Evolutionary conservation across 345 rosid genomes (phyloP), one percentile per base, ranked within the genome.

Genomic region (Melaleuca alternifolia): DNA sequence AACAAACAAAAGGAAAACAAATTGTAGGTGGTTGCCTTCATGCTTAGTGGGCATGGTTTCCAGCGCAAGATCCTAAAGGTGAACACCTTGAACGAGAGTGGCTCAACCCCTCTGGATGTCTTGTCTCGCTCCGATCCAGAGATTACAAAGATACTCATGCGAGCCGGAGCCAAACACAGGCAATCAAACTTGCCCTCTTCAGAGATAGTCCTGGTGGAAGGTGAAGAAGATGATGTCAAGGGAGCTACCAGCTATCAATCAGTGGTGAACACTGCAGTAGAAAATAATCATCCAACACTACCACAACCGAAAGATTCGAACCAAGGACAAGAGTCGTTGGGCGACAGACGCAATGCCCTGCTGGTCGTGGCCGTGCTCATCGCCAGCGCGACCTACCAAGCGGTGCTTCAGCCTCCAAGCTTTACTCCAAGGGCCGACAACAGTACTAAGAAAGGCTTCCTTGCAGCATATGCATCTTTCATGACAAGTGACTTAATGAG

Each of bases 301-400:
- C 13, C 16, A 61, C 37, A 4, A 28, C 37, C 20, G 6, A 61
- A 61, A 13, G 75, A 61, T 61, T 13, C 18, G 75, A n/a, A 7
- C 37, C 75, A 13, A 3, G 20, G 20, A 61, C 20, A 61, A 61
- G 16, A 61, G 75, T 7, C 10, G 7, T 28, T 28, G 37, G 75
- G 0, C 75, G 10, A 62, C 0, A 0, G 5, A 0, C 44, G 44
- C 77, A 5, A 0, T 4, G 0, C 23, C 77, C 77, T 30, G 77
- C 77, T 62, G 77, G 77, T 62, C 6, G 44, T 62, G 15, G 77
- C 11, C 0, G 15, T 44, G 0, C 77, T 61, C 77, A 61, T 61
- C 13, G 37, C 16, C 12, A 61, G 1, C 5, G 37, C 37, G 3
- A 61, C 71, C 37, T 61, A n/a, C 71, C 71, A 61, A 61, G 71